Base-by-base conservation (phyloP, 164 flowering plant species). In the Kingdonia uniflora region DNA sequence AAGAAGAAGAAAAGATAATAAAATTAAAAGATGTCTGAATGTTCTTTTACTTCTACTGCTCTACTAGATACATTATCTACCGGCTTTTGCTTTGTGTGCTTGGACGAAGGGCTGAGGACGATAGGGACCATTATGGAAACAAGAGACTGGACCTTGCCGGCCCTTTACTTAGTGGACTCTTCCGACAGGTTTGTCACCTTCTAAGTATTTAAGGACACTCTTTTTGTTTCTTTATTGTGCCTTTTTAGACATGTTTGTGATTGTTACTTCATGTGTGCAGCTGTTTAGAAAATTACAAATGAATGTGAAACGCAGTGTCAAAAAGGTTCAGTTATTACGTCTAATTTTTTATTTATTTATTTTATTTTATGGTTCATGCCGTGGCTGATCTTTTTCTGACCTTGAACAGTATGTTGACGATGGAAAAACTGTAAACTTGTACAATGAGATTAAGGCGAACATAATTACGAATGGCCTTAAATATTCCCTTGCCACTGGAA, bases 111-210 rank as follows among this genome's bases (percentile, higher is more conserved):
- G 74, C 95, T 43, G 99, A 89, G 66, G 99, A 94, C 70, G 99
- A 94, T 64, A 75, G 99, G 58, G 99, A 94, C 75, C 99, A 94
- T 67, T 94, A 94, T 66, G 96, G 96, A 8, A 94, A 94, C 67
- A 94, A 94, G 66, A 80, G 99, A 68, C 80, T 92, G 57, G 99
- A 92, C 65, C 99, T 92, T 66, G 99, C 99, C 63, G 97, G 99
- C 65, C 99, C 99, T 45, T 66, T 94, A 68, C 88, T 94, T 59
- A 96, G 95, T 51, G 91, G 97, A 64, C 65, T 94, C 14, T 94
- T 94, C 60, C 72, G 99, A 76, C 81, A 80, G 96, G 95, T 90
- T 57, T 61, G 76, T 70, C 19, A 40, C 57, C 24, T 4, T n/a
- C n/a, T 48, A 21, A 16, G 21, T 14, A 53, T 33, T 48, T 56